Evolutionary conservation across 1,284 basidiomycete genomes (phyloP), one percentile per base, ranked within the genome.

Genomic region (Porogramme epimiltina): DNA sequence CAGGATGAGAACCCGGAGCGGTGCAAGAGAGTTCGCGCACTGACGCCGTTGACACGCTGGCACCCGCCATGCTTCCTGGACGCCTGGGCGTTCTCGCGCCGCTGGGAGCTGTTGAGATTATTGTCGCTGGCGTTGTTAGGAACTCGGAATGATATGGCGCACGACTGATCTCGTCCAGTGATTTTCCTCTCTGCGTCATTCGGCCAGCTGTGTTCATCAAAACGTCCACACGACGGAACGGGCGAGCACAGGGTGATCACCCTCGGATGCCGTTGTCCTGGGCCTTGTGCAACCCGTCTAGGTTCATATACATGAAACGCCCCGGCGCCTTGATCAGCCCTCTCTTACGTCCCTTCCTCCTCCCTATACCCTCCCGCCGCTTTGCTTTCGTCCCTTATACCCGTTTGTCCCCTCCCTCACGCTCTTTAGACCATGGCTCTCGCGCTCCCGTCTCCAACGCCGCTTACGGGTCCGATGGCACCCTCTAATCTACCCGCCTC

Each of bases 291-390:
- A 18, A 22, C 20, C 40, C 18, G 51, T 28, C 44, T 43, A 36
- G 54, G 42, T 56, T 56, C 54, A 54, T 59, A 59, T 55, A 56
- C 47, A 28, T 47, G 44, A 54, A 56, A 54, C 58, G 50, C 50
- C 46, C 37, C 47, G 49, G 57, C 45, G 49, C 39, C 31, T 51
- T 18, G 24, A 25, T 36, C 19, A n/a, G n/a, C n/a, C n/a, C n/a
- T n/a, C 40, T 19, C 45, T 47, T 40, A 49, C 40, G 50, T 45
- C 10, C 46, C 39, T 47, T 28, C 45, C 41, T 45, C 44, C 51
- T 33, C 49, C 48, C 46, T 56, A 59, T 59, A 54, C 55, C 57
- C 46, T 54, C 45, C 31, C 34, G 43, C 37, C 42, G 39, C 56
- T 22, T 45, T 33, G 40, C 37, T 57, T 38, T 45, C 42, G 41